Conservation (phyloP, 208 protist species). For the Leishmania arabica region DNA sequence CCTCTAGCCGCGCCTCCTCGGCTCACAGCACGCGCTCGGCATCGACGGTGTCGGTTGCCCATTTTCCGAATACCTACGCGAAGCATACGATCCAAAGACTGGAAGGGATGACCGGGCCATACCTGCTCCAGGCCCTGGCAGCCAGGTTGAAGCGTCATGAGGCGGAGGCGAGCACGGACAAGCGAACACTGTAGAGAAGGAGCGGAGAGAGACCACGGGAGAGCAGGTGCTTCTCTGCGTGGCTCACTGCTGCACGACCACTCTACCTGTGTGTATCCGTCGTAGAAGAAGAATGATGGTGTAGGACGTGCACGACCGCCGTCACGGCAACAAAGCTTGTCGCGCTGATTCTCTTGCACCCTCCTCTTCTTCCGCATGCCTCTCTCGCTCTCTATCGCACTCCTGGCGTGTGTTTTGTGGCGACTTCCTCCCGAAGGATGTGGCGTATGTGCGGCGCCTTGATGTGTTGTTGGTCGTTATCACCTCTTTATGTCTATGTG, state of each 20-base stretch:
- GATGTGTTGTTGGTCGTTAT: background rate
- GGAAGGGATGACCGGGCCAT: constrained; percentile 21
- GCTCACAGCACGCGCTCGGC: constrained; percentile 23
- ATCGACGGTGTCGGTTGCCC: constrained; percentile 7
- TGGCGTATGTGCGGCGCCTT: background rate
- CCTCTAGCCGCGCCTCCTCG: constrained; percentile 28
- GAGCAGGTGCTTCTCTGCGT: background rate
- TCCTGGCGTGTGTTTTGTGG: background rate
- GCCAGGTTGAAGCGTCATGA: constrained; percentile 5
- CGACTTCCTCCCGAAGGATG: background rate
- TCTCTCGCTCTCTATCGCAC: background rate
- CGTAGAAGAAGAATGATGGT: background rate
- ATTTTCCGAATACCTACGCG: constrained; percentile 3
- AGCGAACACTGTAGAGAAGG: background rate
- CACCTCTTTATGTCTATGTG: background rate
- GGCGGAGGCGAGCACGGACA: background rate
- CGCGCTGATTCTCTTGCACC: background rate
- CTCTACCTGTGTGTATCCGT: background rate
- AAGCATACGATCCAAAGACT: constrained; percentile 15
- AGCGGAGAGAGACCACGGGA: background rate
- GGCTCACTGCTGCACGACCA: background rate
- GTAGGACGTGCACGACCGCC: background rate
- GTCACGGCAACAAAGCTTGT: background rate
- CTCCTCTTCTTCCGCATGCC: background rate
- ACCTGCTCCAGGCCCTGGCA: constrained; percentile 17